These are phyloP conservation scores for Rhipidocladum racemiflorum DNA, from an alignment of 176 grass and related monocot species.

Conservation along the genomic window DNA sequence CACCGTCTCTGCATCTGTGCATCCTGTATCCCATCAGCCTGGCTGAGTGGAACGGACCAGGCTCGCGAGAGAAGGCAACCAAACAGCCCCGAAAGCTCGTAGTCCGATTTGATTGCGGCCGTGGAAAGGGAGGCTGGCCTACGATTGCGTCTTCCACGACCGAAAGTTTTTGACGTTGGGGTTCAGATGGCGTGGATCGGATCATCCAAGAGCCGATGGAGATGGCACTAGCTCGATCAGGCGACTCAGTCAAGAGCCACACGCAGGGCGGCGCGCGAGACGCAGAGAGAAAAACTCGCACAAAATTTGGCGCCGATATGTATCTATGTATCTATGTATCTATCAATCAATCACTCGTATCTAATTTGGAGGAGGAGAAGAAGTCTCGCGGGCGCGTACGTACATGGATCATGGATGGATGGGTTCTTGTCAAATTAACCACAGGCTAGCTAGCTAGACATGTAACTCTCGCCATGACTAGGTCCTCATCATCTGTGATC, in stretches of 20 bases:
- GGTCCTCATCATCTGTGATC: too few relatives aligned
- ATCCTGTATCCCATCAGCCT: too few relatives aligned
- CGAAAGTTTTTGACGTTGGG: conserved; percentile 5
- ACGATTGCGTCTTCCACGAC: conserved; percentile 9
- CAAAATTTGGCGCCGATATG: not conserved
- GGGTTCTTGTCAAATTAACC: not conserved
- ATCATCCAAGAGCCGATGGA: not conserved
- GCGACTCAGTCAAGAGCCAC: not conserved
- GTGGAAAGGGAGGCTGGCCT: conserved; percentile 22
- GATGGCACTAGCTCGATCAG: not conserved
- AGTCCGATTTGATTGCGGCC: not conserved
- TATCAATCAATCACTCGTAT: too few relatives aligned
- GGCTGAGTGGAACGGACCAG: too few relatives aligned
- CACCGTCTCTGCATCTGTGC: too few relatives aligned
- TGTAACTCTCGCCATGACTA: not conserved
- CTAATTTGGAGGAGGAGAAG: too few relatives aligned
- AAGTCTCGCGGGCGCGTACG: not conserved
- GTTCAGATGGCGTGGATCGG: not conserved
- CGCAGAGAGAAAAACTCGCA: not conserved
- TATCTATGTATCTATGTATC: too few relatives aligned
- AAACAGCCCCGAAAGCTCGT: too few relatives aligned
- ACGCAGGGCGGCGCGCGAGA: too few relatives aligned
- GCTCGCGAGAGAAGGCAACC: too few relatives aligned
- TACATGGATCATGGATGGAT: not conserved
- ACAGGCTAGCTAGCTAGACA: not conserved